These are phyloP conservation scores for Ailanthus altissimus DNA, from an alignment of 345 rosid species.

Conservation along the genomic window DNA sequence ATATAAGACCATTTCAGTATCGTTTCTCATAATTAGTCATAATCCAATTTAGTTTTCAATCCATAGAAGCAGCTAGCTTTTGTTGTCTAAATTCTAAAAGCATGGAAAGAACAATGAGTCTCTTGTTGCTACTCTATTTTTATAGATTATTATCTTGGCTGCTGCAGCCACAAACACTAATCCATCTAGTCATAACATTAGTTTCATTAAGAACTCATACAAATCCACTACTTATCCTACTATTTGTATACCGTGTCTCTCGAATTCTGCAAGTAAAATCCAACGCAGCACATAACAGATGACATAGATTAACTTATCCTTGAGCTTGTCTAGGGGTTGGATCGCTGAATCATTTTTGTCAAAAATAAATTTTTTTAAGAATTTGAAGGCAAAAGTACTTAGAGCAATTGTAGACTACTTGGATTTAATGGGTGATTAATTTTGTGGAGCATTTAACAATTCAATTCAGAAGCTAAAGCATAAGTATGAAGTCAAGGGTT, in stretches of 20 bases:
- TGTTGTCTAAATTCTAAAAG: background rate
- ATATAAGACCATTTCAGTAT: conserved; percentile 11
- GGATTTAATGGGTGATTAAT: conserved; percentile 65
- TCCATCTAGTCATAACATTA: conserved; percentile 24
- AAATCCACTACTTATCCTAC: conserved; percentile 63
- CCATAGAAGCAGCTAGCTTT: background rate
- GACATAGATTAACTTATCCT: conserved; percentile 64
- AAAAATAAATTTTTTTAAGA: conserved; percentile 45
- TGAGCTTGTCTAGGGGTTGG: conserved; percentile 54
- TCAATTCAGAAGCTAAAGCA: conserved; percentile 62
- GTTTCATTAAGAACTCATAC: conserved; percentile 64
- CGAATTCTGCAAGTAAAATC: conserved; percentile 52
- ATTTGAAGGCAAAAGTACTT: conserved; percentile 50
- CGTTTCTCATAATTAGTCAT: background rate
- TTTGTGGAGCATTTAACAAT: conserved; percentile 59
- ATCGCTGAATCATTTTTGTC: conserved; percentile 52
- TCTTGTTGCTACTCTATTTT: conserved; percentile 27
- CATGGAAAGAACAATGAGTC: conserved; percentile 25
- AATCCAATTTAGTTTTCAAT: background rate
- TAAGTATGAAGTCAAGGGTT: conserved; percentile 40
- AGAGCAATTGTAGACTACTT: conserved; percentile 62
- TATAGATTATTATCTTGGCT: conserved; percentile 15
- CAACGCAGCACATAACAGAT: conserved; percentile 56
- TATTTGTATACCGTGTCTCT: conserved; percentile 62
- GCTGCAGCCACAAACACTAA: conserved; percentile 19